These are phyloP conservation scores for Sphaerosporella brunnea DNA, from an alignment of 495 filamentous ascomycete genomes.

Conservation along the genomic window DNA sequence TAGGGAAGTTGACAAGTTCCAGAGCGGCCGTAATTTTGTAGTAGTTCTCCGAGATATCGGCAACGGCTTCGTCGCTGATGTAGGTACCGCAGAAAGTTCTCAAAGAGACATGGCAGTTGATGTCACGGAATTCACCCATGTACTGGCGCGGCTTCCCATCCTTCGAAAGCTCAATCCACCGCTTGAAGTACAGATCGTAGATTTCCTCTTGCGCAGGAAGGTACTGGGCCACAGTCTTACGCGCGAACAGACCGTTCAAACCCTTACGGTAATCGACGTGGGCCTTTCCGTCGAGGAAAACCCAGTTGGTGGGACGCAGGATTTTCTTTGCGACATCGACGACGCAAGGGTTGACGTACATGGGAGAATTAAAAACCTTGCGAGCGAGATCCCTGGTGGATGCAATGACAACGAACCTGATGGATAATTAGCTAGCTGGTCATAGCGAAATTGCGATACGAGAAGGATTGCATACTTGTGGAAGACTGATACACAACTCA, in stretches of 20 bases:
- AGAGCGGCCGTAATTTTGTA: constrained; percentile 90
- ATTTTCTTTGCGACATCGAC: constrained; percentile 92
- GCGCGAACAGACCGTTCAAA: constrained; percentile 85
- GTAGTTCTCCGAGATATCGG: constrained; percentile 94
- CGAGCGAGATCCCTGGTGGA: constrained; percentile 89
- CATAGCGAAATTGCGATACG: not conserved
- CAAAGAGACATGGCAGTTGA: constrained; percentile 88
- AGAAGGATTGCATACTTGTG: constrained; percentile 61
- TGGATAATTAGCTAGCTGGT: constrained; percentile 7
- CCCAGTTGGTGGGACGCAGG: constrained; percentile 83
- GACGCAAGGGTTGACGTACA: constrained; percentile 88
- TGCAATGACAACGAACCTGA: constrained; percentile 91
- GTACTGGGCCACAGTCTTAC: constrained; percentile 70
- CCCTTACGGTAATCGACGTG: constrained; percentile 97
- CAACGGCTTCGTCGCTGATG: constrained; percentile 69
- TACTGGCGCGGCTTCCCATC: constrained; percentile 60
- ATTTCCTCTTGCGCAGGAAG: constrained; percentile 84
- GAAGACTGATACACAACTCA: constrained; percentile 97
- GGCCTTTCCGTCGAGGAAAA: constrained; percentile 87
- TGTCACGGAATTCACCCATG: constrained; percentile 85
- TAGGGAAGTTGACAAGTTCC: constrained; percentile 95
- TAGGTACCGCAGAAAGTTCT: constrained; percentile 95
- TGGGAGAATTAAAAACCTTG: constrained; percentile 91
- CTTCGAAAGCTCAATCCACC: constrained; percentile 57
- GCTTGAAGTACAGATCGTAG: constrained; percentile 69